Conservation (phyloP, 371 early-diverging fungal genomes). For the Batkoa obscura region DNA sequence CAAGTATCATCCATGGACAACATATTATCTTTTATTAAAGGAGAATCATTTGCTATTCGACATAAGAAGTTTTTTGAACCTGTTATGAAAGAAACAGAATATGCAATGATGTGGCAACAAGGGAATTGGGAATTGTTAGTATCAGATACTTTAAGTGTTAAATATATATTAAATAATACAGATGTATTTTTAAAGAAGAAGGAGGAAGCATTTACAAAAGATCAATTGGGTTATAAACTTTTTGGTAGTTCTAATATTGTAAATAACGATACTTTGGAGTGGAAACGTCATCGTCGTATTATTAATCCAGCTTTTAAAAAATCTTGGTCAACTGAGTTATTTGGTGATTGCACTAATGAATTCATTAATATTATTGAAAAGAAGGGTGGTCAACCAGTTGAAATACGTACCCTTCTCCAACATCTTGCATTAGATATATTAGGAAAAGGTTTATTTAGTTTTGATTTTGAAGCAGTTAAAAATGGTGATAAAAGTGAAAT, state of each 20-base stretch:
- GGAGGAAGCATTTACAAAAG: neutral
- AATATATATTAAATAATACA: neutral
- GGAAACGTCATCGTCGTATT: conserved; percentile 14
- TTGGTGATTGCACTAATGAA: neutral
- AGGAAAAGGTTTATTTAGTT: conserved; percentile 4
- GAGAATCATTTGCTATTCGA: too few species aligned
- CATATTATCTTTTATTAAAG: too few species aligned
- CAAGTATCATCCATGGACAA: too few species aligned
- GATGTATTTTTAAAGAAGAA: neutral
- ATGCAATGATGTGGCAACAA: neutral
- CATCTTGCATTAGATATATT: neutral
- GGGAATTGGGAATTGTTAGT: neutral
- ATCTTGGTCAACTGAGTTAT: neutral
- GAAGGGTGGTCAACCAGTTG: neutral
- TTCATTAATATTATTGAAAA: neutral
- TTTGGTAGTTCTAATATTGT: conserved; percentile 7
- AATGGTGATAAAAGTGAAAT: neutral
- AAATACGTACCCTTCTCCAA: neutral
- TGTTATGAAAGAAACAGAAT: too few species aligned
- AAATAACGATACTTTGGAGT: conserved; percentile 9
- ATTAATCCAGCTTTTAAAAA: conserved; percentile 10
- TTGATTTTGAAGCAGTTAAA: conserved; percentile 1
- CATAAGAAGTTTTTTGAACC: too few species aligned
- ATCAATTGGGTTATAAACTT: neutral
- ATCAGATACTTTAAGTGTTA: neutral